phyloP scores from a whole-genome alignment of 2,329 filamentous ascomycete genomes.

The Cercospora sp. region DNA sequence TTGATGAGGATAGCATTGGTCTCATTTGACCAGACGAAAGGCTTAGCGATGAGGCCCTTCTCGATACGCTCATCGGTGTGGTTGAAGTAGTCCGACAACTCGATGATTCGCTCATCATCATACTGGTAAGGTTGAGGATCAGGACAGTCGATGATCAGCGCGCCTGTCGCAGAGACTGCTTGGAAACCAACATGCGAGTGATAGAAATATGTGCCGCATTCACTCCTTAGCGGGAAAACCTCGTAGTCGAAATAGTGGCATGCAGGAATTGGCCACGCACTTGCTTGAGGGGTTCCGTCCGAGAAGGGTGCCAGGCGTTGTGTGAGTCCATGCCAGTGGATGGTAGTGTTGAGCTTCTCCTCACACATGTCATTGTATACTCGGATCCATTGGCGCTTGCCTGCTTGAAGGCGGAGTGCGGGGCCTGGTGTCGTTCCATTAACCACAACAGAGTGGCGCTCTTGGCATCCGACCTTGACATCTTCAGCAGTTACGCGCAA shows the following conservation, averaged over 20 bases:
- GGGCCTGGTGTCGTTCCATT: constrained; percentile 59
- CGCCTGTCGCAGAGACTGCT: constrained; percentile 58
- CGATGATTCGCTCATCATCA: constrained; percentile 61
- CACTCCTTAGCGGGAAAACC: constrained; percentile 53
- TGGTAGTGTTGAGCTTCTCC: constrained; percentile 56
- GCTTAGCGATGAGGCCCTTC: constrained; percentile 50
- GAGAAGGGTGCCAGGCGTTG: constrained; percentile 63
- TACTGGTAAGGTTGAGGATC: constrained; percentile 56
- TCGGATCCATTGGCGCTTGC: constrained; percentile 55
- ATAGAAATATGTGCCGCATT: constrained; percentile 67
- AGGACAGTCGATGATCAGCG: constrained; percentile 59
- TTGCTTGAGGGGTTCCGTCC: constrained; percentile 61
- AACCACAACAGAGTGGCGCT: constrained; percentile 51
- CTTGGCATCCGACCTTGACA: constrained; percentile 50
- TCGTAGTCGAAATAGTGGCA: constrained; percentile 68
- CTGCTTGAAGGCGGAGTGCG: constrained; percentile 49
- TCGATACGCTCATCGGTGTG: constrained; percentile 56
- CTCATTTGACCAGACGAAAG: constrained; percentile 62
- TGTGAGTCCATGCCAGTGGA: constrained; percentile 69
- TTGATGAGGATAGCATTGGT: constrained; percentile 60
- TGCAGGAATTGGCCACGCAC: constrained; percentile 66
- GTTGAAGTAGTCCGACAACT: constrained; percentile 60
- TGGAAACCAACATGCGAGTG: constrained; percentile 68
- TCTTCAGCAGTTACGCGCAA: constrained; percentile 50
- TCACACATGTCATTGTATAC: constrained; percentile 59